Base-by-base conservation (phyloP, 768 basidiomycete species). In the Leccinum variicolor region DNA sequence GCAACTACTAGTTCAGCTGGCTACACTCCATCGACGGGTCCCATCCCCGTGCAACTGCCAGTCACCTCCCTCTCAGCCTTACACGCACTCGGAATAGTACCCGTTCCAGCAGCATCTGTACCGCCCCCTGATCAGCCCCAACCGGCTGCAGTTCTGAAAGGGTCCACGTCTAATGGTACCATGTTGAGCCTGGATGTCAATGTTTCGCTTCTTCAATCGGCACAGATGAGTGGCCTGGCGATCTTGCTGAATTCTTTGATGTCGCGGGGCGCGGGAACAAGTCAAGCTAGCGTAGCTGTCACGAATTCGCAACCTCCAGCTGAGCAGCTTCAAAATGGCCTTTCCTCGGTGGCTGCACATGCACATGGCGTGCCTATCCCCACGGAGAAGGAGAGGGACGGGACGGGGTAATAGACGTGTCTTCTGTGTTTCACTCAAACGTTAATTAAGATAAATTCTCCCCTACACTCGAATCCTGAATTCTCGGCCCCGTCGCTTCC, bases 141-240 rank as follows among this genome's bases (percentile, higher is more conserved):
- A 63, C 87, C 89, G 1, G 79, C 86, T n/a, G 90, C 88, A n/a
- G 81, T 92, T 15, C 75, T 92, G 51, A 81, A 85, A 39, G 85
- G 88, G 28, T 85, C 87, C 1, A 84, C 84, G 3, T 81, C 84
- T 7, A 85, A 89, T 64, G 89, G 89, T 13, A 80, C 82, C 19
- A 84, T 87, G 78, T 71, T 91, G 57, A 87, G 80, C 66, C 73
- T 93, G 54, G 90, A 92, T 61, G 88, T 93, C 66, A 91, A 92
- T 59, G 83, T 91, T 28, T 84, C 85, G 15, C 71, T 86, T 19
- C 75, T 93, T 54, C 86, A 90, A 69, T 78, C 84, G 17, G 76
- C 82, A n/a, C 90, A 92, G 65, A 86, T 89, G 84, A 88, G 80
- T 66, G 88, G 89, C 14, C 64, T 91, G 62, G 87, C 87, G 19